Base-by-base conservation (phyloP, 2,329 filamentous ascomycete genomes). In the Dactylella cylindrospora region DNA sequence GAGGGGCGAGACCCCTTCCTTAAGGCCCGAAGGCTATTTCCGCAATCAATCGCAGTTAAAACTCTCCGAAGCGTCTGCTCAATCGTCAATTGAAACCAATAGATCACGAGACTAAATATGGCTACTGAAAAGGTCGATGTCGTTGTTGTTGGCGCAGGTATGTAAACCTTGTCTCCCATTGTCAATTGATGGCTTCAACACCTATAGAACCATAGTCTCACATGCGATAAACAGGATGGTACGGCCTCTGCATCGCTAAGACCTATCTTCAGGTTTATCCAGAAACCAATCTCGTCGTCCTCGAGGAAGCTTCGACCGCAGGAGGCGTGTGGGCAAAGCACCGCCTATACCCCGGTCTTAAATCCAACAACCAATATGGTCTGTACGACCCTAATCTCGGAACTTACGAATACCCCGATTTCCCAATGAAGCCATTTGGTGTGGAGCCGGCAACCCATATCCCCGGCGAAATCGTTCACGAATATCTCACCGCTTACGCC, bases 361-460 rank as follows among this genome's bases (percentile, higher is more conserved):
- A 83, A 68, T 83, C 80, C 47, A 90, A 91, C 72, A 90, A 90
- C 68, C 78, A 88, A 70, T 71, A 84, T 8, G 85, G 86, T 2
- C 85, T 81, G 0, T 88, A 84, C 66, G 57, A 62, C 36, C 57
- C 57, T 12, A 62, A 62, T 40, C 36, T 62, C 49, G 57, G 57
- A 15, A 62, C 57, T 26, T 62, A 62, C 49, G 84, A 90, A 70
- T 89, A 80, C 68, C 81, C 82, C 0, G 86, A 88, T 67, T 88
- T 86, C 60, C 84, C 85, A 13, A 85, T 90, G 82, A 54, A 62
- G 43, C 57, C 57, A 3, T 62, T 62, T 44, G 38, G 38, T 12
- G 38, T 45, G 29, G 76, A 78, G 55, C 71, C 74, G 5, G 77
- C 77, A 15, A 76, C 73, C 0, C 75, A 79, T 64, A 78, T 81